These are phyloP conservation scores for Amniculicola lignicola DNA, from an alignment of 495 filamentous ascomycete genomes.

Conservation along the genomic window DNA sequence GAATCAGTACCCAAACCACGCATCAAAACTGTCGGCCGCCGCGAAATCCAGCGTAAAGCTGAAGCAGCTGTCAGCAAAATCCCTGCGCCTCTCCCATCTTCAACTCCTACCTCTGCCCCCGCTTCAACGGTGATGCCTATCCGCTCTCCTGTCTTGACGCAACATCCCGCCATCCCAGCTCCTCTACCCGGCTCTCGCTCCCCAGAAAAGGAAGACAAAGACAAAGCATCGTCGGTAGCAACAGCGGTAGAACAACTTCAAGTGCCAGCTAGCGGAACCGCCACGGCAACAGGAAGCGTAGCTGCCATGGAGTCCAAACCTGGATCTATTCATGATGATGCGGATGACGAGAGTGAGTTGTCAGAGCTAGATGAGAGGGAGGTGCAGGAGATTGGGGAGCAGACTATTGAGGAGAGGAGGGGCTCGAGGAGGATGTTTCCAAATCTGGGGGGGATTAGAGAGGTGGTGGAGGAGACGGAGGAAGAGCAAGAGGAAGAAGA, in stretches of 20 bases:
- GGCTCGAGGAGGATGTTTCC: no score
- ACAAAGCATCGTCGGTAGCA: neutral
- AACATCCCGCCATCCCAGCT: constrained; percentile 1
- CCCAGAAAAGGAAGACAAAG: constrained; percentile 1
- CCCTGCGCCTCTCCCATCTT: constrained; percentile 2
- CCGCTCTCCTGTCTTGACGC: constrained; percentile 16
- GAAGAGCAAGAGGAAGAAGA: no score
- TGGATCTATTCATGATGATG: constrained; percentile 29
- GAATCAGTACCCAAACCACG: constrained; percentile 35
- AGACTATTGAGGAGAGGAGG: no score
- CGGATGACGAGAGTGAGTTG: constrained; percentile 35
- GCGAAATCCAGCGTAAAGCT: constrained; percentile 62
- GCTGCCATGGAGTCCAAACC: constrained; percentile 25
- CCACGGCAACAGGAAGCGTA: constrained; percentile 8
- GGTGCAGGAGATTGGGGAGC: constrained; percentile 13
- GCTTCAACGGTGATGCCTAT: constrained; percentile 21
- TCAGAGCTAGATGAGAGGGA: constrained; percentile 33
- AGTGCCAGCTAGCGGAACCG: constrained; percentile 13
- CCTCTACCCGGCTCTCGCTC: constrained; percentile 13
- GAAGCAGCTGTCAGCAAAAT: constrained; percentile 54
- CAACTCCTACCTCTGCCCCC: constrained; percentile 22
- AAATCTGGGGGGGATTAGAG: no score
- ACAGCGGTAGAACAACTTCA: constrained; percentile 9
- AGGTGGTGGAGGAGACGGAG: no score
- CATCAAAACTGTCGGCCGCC: constrained; percentile 59